phyloP scores from a whole-genome alignment of 805 yeast genomes.

The Barnettozyma siamensis region DNA sequence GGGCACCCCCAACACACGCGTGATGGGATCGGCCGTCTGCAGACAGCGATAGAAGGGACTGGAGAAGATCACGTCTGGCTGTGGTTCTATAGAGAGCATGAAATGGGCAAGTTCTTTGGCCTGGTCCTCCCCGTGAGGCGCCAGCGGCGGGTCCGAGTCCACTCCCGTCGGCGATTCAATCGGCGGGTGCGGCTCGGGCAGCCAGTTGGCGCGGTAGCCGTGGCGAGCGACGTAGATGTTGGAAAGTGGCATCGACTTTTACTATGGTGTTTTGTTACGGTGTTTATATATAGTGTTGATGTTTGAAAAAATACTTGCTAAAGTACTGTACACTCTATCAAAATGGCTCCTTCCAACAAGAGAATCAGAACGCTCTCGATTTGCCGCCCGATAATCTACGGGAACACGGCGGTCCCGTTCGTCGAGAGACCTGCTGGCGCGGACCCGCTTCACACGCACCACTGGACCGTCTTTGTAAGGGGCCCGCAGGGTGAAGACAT shows the following conservation, averaged over 20 bases:
- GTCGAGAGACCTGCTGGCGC: slow-evolving; percentile 52
- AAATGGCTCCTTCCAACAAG: slow-evolving; percentile 16
- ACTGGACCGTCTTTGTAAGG: slow-evolving; percentile 88
- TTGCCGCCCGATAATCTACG: slow-evolving; percentile 74
- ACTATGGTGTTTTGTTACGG: too few relatives aligned
- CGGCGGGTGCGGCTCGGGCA: slow-evolving; percentile 64
- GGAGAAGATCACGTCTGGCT: slow-evolving; percentile 65
- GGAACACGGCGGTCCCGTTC: slow-evolving; percentile 72
- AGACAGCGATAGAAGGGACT: slow-evolving; percentile 90
- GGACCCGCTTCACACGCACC: slow-evolving; percentile 89
- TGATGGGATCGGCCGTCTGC: slow-evolving; percentile 71
- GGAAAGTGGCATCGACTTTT: slow-evolving; percentile 47
- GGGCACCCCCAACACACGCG: slow-evolving; percentile 50
- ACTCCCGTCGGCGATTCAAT: slow-evolving; percentile 86
- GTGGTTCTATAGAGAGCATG: slow-evolving; percentile 44
- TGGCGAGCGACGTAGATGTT: slow-evolving; percentile 75
- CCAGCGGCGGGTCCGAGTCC: slow-evolving; percentile 82
- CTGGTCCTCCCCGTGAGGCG: slow-evolving; percentile 84
- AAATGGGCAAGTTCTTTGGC: slow-evolving; percentile 72
- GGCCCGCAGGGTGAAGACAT: slow-evolving; percentile 79
- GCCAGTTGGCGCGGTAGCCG: slow-evolving; percentile 89
- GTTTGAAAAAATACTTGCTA: too few relatives aligned
- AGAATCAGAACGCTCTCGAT: slow-evolving; percentile 50
- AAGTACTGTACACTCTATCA: too few relatives aligned
- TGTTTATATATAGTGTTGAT: too few relatives aligned